Conservation (phyloP, 2,329 filamentous ascomycete genomes). For the Pseudocercospora crystallina region DNA sequence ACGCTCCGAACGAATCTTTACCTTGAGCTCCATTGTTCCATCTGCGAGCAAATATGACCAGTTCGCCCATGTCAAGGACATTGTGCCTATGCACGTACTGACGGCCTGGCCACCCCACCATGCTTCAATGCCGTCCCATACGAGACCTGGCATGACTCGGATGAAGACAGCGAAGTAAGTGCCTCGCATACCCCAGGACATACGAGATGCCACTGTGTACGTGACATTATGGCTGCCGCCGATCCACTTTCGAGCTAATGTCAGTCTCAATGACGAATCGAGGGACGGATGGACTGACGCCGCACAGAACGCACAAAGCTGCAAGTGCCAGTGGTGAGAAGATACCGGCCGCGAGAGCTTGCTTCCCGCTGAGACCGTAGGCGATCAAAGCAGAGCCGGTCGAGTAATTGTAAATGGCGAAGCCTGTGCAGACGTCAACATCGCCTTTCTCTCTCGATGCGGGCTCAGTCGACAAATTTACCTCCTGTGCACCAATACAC, state of each 20-base stretch:
- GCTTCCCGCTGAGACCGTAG: slow-evolving; percentile 17
- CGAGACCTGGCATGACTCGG: slow-evolving; percentile 15
- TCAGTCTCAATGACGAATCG: neutral
- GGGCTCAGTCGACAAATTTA: neutral
- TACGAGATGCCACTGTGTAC: slow-evolving; percentile 16
- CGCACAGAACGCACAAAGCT: slow-evolving; percentile 16
- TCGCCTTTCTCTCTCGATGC: neutral
- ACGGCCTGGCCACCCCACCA: slow-evolving; percentile 19
- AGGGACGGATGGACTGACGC: slow-evolving; percentile 3
- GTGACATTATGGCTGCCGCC: slow-evolving; percentile 15
- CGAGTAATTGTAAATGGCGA: slow-evolving; percentile 22
- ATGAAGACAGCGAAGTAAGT: slow-evolving; percentile 16
- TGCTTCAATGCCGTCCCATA: slow-evolving; percentile 18
- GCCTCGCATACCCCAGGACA: slow-evolving; percentile 13
- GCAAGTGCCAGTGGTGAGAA: slow-evolving; percentile 21
- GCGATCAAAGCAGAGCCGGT: slow-evolving; percentile 19
- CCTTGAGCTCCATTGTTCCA: slow-evolving; percentile 16
- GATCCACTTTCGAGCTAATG: slow-evolving; percentile 5
- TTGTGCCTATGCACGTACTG: slow-evolving; percentile 16
- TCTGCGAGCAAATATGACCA: slow-evolving; percentile 15
- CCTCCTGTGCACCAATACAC: slow-evolving; percentile 16
- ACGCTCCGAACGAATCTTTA: neutral
- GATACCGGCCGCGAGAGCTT: slow-evolving; percentile 18
- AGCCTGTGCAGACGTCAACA: slow-evolving; percentile 4
- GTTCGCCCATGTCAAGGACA: slow-evolving; percentile 16